Percentiles rank a stretch among this genome's conserved stretches.
phyloP scores from a whole-genome alignment of 495 filamentous ascomycete species.

The Penicillium steckii region DNA sequence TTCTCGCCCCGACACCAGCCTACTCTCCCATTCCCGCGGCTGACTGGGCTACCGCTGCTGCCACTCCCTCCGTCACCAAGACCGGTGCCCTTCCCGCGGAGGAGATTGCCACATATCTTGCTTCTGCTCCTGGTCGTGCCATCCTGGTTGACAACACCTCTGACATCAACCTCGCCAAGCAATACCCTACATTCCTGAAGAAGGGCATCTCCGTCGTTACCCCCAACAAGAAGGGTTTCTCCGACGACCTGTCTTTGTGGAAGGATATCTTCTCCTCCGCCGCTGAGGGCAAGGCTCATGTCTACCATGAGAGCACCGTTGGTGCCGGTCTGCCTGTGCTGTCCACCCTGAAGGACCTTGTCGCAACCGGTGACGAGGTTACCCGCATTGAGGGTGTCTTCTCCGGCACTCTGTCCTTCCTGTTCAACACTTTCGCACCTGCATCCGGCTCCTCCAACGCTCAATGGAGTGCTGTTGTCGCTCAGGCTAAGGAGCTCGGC shows the following conservation, averaged over 20 bases:
- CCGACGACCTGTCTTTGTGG: conserved; percentile 72
- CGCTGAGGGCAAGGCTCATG: conserved; percentile 60
- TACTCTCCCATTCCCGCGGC: conserved; percentile 51
- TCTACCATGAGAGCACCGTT: conserved; percentile 92
- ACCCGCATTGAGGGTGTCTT: conserved; percentile 93
- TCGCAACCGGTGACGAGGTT: conserved; percentile 86
- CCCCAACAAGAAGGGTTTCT: conserved; percentile 98
- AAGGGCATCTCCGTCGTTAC: conserved; percentile 87
- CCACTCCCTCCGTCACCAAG: conserved; percentile 53
- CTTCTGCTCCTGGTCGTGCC: conserved; percentile 64
- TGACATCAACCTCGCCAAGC: conserved; percentile 71
- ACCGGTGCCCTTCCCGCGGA: conserved; percentile 53
- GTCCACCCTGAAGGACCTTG: conserved; percentile 83
- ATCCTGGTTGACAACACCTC: conserved; percentile 94
- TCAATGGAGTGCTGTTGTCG: conserved; percentile 84
- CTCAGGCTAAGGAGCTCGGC: conserved; percentile 87
- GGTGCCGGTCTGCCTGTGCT: conserved; percentile 91
- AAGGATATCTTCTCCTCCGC: conserved; percentile 72
- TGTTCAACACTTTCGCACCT: conserved; percentile 93
- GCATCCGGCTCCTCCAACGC: conserved; percentile 54
- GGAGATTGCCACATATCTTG: conserved; percentile 70
- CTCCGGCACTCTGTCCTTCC: conserved; percentile 91
- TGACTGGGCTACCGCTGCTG: conserved; percentile 54
- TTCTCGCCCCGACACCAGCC: conserved; percentile 54
- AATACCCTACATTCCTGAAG: conserved; percentile 75